These are phyloP conservation scores for Cyclostephanos tholiformis DNA, from an alignment of 108 stramenopile genomes.

Conservation along the genomic window DNA sequence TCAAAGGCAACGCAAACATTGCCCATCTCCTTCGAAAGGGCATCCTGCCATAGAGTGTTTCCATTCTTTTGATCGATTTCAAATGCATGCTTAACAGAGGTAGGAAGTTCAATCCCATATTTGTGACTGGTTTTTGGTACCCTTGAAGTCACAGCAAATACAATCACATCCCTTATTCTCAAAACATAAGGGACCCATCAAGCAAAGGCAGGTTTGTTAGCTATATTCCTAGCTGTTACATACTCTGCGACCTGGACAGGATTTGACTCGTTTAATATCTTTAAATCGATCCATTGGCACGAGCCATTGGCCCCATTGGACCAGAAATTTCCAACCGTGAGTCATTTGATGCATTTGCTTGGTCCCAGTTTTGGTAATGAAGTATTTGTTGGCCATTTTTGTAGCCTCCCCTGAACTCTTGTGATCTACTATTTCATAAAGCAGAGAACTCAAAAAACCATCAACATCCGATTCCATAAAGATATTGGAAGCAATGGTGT, in stretches of 20 bases:
- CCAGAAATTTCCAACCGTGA: slow-evolving; percentile 25
- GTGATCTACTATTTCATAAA: neutral
- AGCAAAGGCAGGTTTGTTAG: neutral
- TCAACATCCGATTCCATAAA: slow-evolving; percentile 8
- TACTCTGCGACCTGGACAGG: slow-evolving; percentile 13
- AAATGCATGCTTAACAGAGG: no score
- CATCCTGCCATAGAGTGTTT: slow-evolving; percentile 5
- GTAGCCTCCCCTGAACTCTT: neutral
- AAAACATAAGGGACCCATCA: slow-evolving; percentile 6
- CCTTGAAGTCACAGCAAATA: no score
- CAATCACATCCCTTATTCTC: neutral
- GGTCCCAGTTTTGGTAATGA: slow-evolving; percentile 1
- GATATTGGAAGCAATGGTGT: slow-evolving; percentile 25
- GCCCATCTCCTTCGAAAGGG: no score
- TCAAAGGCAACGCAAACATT: no score
- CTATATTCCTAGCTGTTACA: neutral
- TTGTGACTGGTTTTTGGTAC: slow-evolving; percentile 1
- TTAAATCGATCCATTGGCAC: no score
- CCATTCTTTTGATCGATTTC: slow-evolving; percentile 19
- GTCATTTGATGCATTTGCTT: slow-evolving; percentile 8
- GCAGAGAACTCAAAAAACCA: neutral
- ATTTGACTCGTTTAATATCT: slow-evolving; percentile 23
- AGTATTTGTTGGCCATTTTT: neutral
- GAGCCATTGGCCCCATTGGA: slow-evolving; percentile 22
- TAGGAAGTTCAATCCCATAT: no score